Percentiles rank a stretch among this genome's conserved stretches.
phyloP scores from a whole-genome alignment of 441 rosid species.

The Arabidopsis hybrid region DNA sequence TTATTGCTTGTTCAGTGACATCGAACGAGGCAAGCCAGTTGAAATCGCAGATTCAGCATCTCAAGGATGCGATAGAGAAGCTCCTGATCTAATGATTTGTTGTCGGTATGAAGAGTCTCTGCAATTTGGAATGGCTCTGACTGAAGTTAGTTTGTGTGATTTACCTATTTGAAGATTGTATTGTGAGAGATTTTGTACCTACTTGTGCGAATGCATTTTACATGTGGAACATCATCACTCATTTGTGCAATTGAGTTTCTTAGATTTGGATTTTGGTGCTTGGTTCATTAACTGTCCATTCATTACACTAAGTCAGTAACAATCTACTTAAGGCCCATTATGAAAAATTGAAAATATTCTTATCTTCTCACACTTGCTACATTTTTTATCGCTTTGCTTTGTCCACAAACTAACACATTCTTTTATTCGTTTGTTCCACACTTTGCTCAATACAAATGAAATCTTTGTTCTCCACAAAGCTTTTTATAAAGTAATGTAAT shows the following conservation, averaged over 20 bases:
- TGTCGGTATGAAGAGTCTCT: conserved; percentile 85
- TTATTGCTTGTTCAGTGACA: conserved; percentile 83
- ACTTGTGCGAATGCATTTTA: background rate
- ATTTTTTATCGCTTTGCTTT: conserved; percentile 29
- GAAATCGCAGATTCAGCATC: conserved; percentile 79
- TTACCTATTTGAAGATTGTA: background rate
- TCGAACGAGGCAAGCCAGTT: conserved; percentile 79
- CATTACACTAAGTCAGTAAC: background rate
- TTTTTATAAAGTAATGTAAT: background rate
- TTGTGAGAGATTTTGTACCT: background rate
- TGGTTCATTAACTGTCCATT: background rate
- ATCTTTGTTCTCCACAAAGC: background rate
- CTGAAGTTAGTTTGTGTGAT: conserved; percentile 36
- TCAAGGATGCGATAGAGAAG: conserved; percentile 93
- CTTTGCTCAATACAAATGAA: background rate
- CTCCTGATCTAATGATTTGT: conserved; percentile 58
- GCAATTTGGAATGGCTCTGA: conserved; percentile 68
- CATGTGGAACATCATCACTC: background rate
- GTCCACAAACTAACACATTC: conserved; percentile 26
- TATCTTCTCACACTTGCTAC: conserved; percentile 7
- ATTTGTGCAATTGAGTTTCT: conserved; percentile 18
- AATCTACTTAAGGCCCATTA: background rate
- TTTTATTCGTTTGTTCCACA: conserved; percentile 40
- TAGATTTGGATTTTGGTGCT: conserved; percentile 28
- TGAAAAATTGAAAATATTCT: conserved; percentile 6